A percentile compares a stretch with the other conserved stretches of the same genome.
These are phyloP conservation scores for Mallotus japonicus DNA, from an alignment of 441 rosid genomes.

Conservation along the genomic window DNA sequence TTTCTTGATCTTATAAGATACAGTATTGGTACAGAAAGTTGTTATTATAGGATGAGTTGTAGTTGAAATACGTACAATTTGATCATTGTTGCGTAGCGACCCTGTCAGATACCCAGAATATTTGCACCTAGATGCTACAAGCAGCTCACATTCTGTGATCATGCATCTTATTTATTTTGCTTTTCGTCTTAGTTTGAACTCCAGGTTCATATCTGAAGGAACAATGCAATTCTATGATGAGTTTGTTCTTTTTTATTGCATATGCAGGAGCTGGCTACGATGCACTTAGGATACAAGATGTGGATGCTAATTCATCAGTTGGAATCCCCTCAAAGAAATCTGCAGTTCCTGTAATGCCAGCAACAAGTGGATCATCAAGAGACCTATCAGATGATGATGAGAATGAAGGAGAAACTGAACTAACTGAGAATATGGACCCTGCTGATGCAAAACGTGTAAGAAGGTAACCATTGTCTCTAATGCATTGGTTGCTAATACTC, in stretches of 20 bases:
- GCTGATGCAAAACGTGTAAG: constrained; percentile 68
- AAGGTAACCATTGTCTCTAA: constrained; percentile 45
- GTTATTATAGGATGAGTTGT: not conserved
- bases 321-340: constrained; percentile 40
- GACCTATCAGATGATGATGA: constrained; percentile 83
- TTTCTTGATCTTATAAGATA: not conserved
- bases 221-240: not conserved
- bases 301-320: constrained; percentile 34
- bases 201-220: constrained; percentile 5
- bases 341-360: constrained; percentile 44
- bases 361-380: constrained; percentile 79
- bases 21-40: no score
- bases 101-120: not conserved
- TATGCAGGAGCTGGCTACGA: constrained; percentile 40
- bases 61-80: not conserved
- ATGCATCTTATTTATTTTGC: not conserved
- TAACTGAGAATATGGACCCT: constrained; percentile 51
- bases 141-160: not conserved
- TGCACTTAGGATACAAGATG: constrained; percentile 31
- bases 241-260: constrained; percentile 19
- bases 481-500: constrained; percentile 9
- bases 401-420: constrained; percentile 78
- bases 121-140: not conserved
- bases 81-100: not conserved
- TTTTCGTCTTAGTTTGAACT: constrained; percentile 1